Evolutionary conservation across 148 eudicot genomes (phyloP).

Genomic region (Linanthus parryae): DNA sequence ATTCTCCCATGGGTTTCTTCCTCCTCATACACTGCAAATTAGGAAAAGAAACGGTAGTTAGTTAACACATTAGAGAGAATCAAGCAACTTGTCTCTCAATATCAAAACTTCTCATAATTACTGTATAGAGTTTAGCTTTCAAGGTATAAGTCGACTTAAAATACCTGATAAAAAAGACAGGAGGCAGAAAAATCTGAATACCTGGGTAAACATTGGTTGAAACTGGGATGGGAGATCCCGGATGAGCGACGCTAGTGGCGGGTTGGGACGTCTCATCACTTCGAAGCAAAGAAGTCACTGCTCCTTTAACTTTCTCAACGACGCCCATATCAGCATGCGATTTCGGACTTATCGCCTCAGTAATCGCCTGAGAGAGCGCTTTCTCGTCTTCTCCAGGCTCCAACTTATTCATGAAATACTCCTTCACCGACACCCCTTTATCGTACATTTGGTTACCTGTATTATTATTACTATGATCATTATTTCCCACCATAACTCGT

Average conservation of each 20-base stretch:
- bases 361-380: slow-evolving; percentile 64
- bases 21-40: slow-evolving; percentile 37
- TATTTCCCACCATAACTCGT: no score
- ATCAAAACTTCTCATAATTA: not conserved
- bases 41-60: slow-evolving; percentile 3
- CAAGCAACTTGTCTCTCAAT: not conserved
- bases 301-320: slow-evolving; percentile 66
- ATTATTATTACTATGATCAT: no score
- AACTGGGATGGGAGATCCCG: slow-evolving; percentile 33
- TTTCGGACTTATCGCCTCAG: slow-evolving; percentile 58
- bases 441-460: no score
- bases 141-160: not conserved
- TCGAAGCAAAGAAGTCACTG: slow-evolving; percentile 55
- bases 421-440: slow-evolving; percentile 66
- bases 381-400: slow-evolving; percentile 83
- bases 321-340: slow-evolving; percentile 41
- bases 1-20: slow-evolving; percentile 60
- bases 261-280: slow-evolving; percentile 36
- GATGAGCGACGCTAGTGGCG: slow-evolving; percentile 14
- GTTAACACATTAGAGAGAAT: not conserved
- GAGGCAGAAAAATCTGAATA: slow-evolving; percentile 13
- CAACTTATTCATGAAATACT: slow-evolving; percentile 57
- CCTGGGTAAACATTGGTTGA: slow-evolving; percentile 52
- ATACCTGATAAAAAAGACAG: not conserved
- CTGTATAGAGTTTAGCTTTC: not conserved